These are phyloP conservation scores for Thuja plicata DNA, from an alignment of 83 land plant genomes.

Conservation along the genomic window DNA sequence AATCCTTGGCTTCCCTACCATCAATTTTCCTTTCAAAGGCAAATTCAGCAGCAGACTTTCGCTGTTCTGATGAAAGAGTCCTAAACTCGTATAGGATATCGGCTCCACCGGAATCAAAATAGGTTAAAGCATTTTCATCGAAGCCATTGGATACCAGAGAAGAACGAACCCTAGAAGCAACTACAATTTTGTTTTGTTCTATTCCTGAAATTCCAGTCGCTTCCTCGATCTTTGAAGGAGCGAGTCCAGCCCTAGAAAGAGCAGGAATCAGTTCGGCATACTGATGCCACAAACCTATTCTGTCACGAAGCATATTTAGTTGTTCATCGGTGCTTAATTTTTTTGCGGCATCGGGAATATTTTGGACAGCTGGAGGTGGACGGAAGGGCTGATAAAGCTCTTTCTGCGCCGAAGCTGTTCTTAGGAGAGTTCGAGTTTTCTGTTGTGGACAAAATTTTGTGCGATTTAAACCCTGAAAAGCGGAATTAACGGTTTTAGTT, in stretches of 20 bases:
- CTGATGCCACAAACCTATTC: slow-evolving; percentile 87
- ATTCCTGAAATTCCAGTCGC: slow-evolving; percentile 82
- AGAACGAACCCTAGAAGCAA: slow-evolving; percentile 78
- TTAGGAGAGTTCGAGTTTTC: background rate
- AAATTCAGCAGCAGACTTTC: slow-evolving; percentile 67
- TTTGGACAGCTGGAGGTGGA: slow-evolving; percentile 61
- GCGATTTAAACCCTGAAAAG: slow-evolving; percentile 8
- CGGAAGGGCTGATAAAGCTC: slow-evolving; percentile 93
- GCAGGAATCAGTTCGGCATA: slow-evolving; percentile 71
- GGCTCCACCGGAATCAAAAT: slow-evolving; percentile 73
- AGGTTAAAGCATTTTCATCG: slow-evolving; percentile 41
- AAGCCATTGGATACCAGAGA: slow-evolving; percentile 52
- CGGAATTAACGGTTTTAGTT: background rate
- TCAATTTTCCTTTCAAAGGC: slow-evolving; percentile 47
- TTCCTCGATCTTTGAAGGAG: slow-evolving; percentile 84
- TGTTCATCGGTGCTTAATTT: slow-evolving; percentile 42
- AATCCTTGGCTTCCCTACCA: slow-evolving; percentile 48
- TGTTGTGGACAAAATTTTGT: background rate
- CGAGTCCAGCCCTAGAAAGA: slow-evolving; percentile 62
- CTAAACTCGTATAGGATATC: slow-evolving; percentile 85
- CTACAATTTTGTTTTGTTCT: slow-evolving; percentile 84
- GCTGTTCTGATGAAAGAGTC: slow-evolving; percentile 58
- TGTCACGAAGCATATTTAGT: slow-evolving; percentile 71
- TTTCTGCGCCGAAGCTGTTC: background rate
- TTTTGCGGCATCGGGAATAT: slow-evolving; percentile 35